Evolutionary conservation across 2,329 filamentous ascomycete genomes (phyloP), one percentile per base, ranked within the genome.

Genomic region (Aspergillus nomiae): DNA sequence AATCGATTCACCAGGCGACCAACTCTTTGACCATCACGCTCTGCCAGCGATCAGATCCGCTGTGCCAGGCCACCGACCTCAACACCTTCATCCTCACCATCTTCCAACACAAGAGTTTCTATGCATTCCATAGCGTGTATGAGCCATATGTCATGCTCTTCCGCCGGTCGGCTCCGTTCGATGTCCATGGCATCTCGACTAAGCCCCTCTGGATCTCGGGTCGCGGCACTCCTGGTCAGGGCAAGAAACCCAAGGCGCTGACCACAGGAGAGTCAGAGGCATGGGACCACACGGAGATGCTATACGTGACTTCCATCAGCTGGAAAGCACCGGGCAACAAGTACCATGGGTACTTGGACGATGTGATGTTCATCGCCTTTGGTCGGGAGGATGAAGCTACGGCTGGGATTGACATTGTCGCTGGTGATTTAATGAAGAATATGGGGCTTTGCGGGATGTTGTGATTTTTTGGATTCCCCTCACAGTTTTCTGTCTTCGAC

Each of bases 1-100:
- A 85, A 69, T 83, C 79, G 0, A 81, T 87, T 34, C 86, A 88
- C 68, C 86, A 89, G 71, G 83, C 86, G 7, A 87, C 85, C 24
- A 89, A 89, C 71, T 86, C 85, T 2, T 77, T 88, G 0, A 73
- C 80, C 1, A 73, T 88, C 43, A 88, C 86, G 2, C 75, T 87
- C 58, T 88, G 86, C 74, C 74, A 75, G 10, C 79, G 83, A 2
- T 66, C 74, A 2, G 84, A 87, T 50, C 67, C 74, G 0, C 59
- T 21, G 0, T 88, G 86, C 69, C 56, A 70, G 0, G 71, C 78
- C 0, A 74, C 76, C 50, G 76, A 79, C 7, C 65, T 64, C 24
- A 87, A 87, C 67, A 88, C 86, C 0, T 86, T 85, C 70, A 75
- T 87, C 63, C 73, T 88, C 55, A 78, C 78, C 6, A 79, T 88